These are phyloP conservation scores for Metahyphopichia silvanorum DNA, from an alignment of 805 yeast genomes.

Conservation along the genomic window DNA sequence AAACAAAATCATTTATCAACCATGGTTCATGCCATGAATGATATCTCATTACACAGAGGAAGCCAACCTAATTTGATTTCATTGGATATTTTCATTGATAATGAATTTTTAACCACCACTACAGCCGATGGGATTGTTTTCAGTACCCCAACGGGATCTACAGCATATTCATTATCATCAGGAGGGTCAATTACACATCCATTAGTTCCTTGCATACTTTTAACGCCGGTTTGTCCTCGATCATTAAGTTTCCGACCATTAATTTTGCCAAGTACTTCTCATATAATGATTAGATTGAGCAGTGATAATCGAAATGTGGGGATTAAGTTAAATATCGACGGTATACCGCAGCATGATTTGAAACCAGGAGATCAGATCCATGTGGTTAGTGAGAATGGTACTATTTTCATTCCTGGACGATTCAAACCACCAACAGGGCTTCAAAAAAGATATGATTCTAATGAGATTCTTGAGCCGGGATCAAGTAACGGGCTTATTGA, in stretches of 20 bases:
- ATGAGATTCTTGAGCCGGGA: slow-evolving; percentile 19
- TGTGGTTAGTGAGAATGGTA: slow-evolving; percentile 62
- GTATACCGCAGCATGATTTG: slow-evolving; percentile 69
- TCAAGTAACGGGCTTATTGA: slow-evolving; percentile 3
- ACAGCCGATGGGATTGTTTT: slow-evolving; percentile 88
- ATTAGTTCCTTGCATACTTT: slow-evolving; percentile 70
- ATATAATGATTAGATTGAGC: slow-evolving; percentile 60
- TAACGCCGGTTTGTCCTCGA: slow-evolving; percentile 91
- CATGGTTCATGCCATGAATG: slow-evolving; percentile 85
- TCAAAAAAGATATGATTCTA: slow-evolving; percentile 11
- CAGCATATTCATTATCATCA: slow-evolving; percentile 84
- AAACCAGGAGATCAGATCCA: slow-evolving; percentile 77
- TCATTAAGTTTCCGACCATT: slow-evolving; percentile 88
- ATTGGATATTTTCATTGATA: slow-evolving; percentile 81
- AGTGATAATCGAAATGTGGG: slow-evolving; percentile 38
- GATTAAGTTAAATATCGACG: slow-evolving; percentile 73
- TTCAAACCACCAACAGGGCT: slow-evolving; percentile 36
- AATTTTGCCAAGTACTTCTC: slow-evolving; percentile 74
- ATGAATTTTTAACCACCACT: slow-evolving; percentile 80
- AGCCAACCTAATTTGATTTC: slow-evolving; percentile 81
- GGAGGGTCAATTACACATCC: slow-evolving; percentile 96
- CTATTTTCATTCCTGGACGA: slow-evolving; percentile 52
- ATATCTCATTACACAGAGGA: slow-evolving; percentile 84
- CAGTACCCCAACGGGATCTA: slow-evolving; percentile 92
- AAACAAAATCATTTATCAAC: slow-evolving; percentile 15